Conservation (phyloP, 768 basidiomycete genomes). For the Termitomyces titanicus region DNA sequence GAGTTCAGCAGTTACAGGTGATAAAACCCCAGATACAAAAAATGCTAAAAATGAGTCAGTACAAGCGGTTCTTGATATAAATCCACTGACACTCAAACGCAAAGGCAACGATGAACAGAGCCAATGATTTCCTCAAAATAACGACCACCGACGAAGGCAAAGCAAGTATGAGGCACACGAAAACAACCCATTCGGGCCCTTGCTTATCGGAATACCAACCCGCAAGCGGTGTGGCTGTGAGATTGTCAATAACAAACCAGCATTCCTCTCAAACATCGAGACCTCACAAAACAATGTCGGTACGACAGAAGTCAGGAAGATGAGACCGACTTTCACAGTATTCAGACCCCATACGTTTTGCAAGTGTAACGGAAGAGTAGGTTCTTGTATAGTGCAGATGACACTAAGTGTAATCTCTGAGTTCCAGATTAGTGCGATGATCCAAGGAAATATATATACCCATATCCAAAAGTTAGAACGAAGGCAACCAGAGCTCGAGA, state of each 20-base stretch:
- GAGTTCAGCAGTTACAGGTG: constrained; percentile 65
- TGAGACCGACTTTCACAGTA: constrained; percentile 56
- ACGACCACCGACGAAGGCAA: constrained; percentile 65
- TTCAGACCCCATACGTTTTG: constrained; percentile 44
- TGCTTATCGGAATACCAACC: constrained; percentile 55
- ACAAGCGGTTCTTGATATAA: neutral
- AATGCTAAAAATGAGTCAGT: constrained; percentile 40
- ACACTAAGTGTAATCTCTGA: constrained; percentile 31
- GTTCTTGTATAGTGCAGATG: constrained; percentile 47
- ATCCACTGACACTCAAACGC: constrained; percentile 49
- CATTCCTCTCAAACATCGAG: neutral
- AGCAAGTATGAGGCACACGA: constrained; percentile 43
- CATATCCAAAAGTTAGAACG: constrained; percentile 46
- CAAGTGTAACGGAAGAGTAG: constrained; percentile 54
- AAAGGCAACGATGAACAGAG: constrained; percentile 44
- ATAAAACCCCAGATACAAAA: constrained; percentile 54
- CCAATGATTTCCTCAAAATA: constrained; percentile 40
- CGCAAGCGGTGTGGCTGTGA: constrained; percentile 52
- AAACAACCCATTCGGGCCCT: constrained; percentile 54
- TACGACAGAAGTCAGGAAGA: constrained; percentile 61
- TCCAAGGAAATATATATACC: constrained; percentile 31
- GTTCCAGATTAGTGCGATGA: neutral
- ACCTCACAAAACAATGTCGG: constrained; percentile 62
- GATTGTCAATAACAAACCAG: neutral
- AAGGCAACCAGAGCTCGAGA: constrained; percentile 46